Evolutionary conservation across 129 eudicot genomes (phyloP), one percentile per base, ranked within the genome.

Genomic region (Oenanthe sinensis): DNA sequence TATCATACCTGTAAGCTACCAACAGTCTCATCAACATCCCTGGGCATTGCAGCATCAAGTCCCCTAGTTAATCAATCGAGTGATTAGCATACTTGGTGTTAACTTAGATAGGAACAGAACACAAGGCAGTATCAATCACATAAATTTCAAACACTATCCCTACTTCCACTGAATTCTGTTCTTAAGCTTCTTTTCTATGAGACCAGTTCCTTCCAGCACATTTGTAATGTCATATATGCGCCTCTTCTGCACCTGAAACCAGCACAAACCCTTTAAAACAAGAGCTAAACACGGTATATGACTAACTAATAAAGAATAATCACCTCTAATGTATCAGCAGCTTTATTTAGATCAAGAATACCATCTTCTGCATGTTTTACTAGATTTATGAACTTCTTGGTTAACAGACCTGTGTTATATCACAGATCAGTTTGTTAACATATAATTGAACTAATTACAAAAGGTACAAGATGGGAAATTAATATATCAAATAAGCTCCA

Each of bases 161-260:
- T 96, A 96, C 99, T 96, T 96, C 99, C 99, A 96, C 76, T 92
- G 99, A 75, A 96, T 96, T 81, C 97, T 87, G 82, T 96, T 96
- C 87, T 96, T 96, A 74, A 96, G 91, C 87, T 92, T 96, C 89
- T 96, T 96, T 83, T 96, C 99, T 75, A 96, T 92, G 42, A 96
- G 92, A 48, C 99, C 99, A 79, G 92, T 92, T 86, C 99, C 99
- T 87, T 96, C 99, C 76, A 96, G 86, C 55, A 96, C 99, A 84
- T 96, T 96, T 73, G 99, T 96, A 71, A 96, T 96, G 80, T 96
- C 99, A 85, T 96, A 96, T 79, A 96, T 96, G 70, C 99, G 89
- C 89, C 99, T 90, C 81, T 95, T 95, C 78, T 95, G 99, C 77
- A 95, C 99, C 99, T 95, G 96, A 69, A 71, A 40, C 73, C 58